Evolutionary conservation across 225 moss, liverwort and hornwort genomes (phyloP), one percentile per base, ranked within the genome.

Genomic region (Polytrichum commune): DNA sequence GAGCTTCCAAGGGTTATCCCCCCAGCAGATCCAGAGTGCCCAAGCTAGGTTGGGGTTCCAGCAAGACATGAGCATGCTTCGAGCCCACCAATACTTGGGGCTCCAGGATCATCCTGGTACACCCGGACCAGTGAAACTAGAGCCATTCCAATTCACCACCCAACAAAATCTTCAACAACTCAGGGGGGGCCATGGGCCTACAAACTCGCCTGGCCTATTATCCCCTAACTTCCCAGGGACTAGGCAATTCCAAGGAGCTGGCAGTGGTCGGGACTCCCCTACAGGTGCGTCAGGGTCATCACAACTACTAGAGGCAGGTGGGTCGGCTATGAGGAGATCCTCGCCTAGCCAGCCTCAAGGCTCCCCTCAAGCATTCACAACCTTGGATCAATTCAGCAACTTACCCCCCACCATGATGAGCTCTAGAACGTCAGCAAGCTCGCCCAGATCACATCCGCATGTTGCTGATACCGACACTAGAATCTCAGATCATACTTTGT

Each of bases 1-100:
- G 46, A 58, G 58, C 58, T 76, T 79, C 7, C 69, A 70, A 0
- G 70, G 69, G 69, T 74, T 73, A 60, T 66, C 19, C 30, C 77
- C 64, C 5, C 79, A 75, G 5, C 73, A 69, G 7, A 29, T 70
- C 4, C 19, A 33, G 1, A 26, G 57, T 60, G 53, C 18, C 30
- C 27, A 23, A 65, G 28, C 32, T 28, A 28, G 53, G 8, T 16
- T 66, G 8, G 57, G 27, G 7, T 62, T 83, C 74, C 83, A 73
- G 22, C 84, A 79, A 63, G 57, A 58, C 57, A 84, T 75, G 16
- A 84, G 79, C 54, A 63, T 82, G n/a, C 70, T 77, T 55, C 64
- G 87, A 53, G 81, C 81, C 0, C 84, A 79, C 66, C 84, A 79
- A 68, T 84, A 84, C 54, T 69, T 82, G 33, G 84, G 76, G 7